These are phyloP conservation scores for Ganoderma lucidum DNA, from an alignment of 1,284 basidiomycete genomes.

Conservation along the genomic window DNA sequence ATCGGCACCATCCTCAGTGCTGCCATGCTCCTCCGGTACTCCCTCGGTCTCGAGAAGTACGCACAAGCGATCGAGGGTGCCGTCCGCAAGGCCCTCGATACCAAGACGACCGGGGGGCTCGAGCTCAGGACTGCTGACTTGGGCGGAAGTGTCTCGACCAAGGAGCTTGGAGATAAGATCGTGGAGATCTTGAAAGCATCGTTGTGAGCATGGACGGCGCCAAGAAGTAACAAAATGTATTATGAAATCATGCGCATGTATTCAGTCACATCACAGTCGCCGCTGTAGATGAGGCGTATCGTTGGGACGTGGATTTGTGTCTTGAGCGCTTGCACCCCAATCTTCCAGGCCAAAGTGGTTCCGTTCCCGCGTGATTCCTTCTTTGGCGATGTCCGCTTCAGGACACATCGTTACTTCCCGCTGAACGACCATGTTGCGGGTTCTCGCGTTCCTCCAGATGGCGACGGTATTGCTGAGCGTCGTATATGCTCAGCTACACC, in stretches of 20 bases:
- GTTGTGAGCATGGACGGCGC: slow-evolving; percentile 47
- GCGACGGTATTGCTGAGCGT: background rate
- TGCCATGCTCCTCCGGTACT: slow-evolving; percentile 95
- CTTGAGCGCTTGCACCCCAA: slow-evolving; percentile 1
- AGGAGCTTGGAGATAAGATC: slow-evolving; percentile 87
- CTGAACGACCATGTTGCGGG: slow-evolving; percentile 7
- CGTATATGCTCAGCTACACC: slow-evolving; percentile 43
- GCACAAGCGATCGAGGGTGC: slow-evolving; percentile 90
- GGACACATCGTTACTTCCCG: background rate
- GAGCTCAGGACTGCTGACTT: slow-evolving; percentile 91
- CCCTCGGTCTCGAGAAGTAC: slow-evolving; percentile 85
- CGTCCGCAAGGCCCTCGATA: slow-evolving; percentile 90
- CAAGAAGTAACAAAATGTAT: slow-evolving; percentile 22
- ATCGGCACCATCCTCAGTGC: slow-evolving; percentile 97
- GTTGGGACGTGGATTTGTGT: no score
- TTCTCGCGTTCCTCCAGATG: background rate
- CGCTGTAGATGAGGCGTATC: background rate
- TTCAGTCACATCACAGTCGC: background rate
- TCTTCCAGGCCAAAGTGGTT: slow-evolving; percentile 4
- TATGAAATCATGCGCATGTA: slow-evolving; percentile 3
- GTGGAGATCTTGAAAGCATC: slow-evolving; percentile 78
- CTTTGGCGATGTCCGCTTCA: background rate
- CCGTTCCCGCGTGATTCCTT: background rate
- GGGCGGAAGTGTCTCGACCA: slow-evolving; percentile 80
- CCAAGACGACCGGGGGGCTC: slow-evolving; percentile 72